Evolutionary conservation across 495 filamentous ascomycete genomes (phyloP), one percentile per base, ranked within the genome.

Genomic region (Staphylotrichum longicolle): DNA sequence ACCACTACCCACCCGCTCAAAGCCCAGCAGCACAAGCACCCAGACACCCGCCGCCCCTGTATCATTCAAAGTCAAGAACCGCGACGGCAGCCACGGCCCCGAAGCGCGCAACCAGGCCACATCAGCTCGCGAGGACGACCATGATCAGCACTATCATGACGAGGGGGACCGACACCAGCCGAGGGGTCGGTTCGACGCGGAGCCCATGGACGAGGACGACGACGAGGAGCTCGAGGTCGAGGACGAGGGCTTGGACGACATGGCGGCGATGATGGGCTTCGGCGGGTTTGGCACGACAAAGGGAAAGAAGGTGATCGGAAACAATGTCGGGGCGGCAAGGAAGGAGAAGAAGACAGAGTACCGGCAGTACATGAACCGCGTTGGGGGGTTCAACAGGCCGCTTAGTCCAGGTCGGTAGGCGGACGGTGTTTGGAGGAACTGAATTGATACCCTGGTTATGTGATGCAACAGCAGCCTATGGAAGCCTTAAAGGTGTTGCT

Each of bases 321-420:
- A 98, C 70, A 83, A 96, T 67, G 84, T 91, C 57, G 92, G 88
- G 53, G 90, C 80, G 6, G 86, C 96, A 35, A 77, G 88, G 61
- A 97, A 96, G 81, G 93, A 96, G 78, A 98, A 96, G 86, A 91
- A 91, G 82, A 90, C 88, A 6, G 85, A 95, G 81, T 97, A 97
- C 70, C 81, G 94, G 70, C 94, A 98, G 83, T 98, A 98, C 73
- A 98, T 98, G 94, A 98, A 98, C 74, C 88, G 94, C 58, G 76
- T 86, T n/a, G 93, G 93, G 49, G 94, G 94, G 47, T 98, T 98
- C 81, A 98, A 98, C 74, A 79, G 94, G 68, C 92, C 94, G 45
- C 82, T 98, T 62, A 83, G 81, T 69, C 82, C 81, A 11, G 65
- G 63, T 4, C 73, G 78, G 20, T 77, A n/a, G 49, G 32, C 51